Evolutionary conservation across 2,329 filamentous ascomycete genomes (phyloP).

Genomic region (Penicillium sp.): DNA sequence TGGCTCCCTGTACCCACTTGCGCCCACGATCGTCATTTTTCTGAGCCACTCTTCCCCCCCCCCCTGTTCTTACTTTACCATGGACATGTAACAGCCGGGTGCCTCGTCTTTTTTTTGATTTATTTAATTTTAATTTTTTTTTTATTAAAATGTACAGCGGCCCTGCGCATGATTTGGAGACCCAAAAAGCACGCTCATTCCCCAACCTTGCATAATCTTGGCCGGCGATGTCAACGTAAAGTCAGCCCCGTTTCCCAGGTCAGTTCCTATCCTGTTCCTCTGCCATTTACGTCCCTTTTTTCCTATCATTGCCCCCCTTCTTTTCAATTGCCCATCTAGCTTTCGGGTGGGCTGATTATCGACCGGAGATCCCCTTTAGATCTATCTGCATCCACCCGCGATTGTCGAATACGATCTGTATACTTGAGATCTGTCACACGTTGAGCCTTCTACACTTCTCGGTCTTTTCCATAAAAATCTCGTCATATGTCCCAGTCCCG

Average conservation of each 20-base stretch:
- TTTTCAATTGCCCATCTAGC: neutral
- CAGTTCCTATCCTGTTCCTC: slow-evolving; percentile 8
- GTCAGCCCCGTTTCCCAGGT: slow-evolving; percentile 21
- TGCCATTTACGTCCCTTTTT: neutral
- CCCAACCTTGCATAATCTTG: slow-evolving; percentile 28
- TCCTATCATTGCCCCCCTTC: neutral
- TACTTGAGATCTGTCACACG: neutral
- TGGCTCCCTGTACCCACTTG: slow-evolving; percentile 23
- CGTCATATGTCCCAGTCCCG: slow-evolving; percentile 38
- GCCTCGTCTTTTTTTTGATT: slow-evolving; percentile 5
- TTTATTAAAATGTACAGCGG: slow-evolving; percentile 21
- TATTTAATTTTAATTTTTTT: neutral
- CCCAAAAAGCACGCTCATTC: slow-evolving; percentile 20
- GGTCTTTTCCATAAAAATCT: slow-evolving; percentile 8
- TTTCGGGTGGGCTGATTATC: neutral
- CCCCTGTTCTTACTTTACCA: slow-evolving; percentile 30
- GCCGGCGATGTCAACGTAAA: slow-evolving; percentile 26
- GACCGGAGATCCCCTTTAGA: neutral
- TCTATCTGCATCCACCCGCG: neutral
- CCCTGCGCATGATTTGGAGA: slow-evolving; percentile 25
- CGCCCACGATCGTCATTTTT: slow-evolving; percentile 31
- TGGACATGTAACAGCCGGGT: slow-evolving; percentile 24
- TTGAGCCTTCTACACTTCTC: neutral
- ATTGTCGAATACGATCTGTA: neutral
- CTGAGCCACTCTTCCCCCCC: slow-evolving; percentile 15